Base-by-base conservation (phyloP, 495 filamentous ascomycete species). In the Penicillium longicatenatum region DNA sequence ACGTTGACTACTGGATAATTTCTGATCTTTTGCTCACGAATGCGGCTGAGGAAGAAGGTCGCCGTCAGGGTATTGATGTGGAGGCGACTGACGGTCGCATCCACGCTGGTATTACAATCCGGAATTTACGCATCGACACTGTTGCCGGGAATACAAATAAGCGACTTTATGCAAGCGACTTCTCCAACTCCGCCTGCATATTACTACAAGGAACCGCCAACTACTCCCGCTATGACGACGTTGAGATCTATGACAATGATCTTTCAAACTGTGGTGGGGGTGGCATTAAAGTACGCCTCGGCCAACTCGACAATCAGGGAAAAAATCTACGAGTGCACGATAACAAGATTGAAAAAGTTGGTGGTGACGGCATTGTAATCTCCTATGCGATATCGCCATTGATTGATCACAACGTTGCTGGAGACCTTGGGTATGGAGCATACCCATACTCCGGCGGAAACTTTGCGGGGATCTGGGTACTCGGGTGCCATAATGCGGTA, bases 391-490 rank as follows among this genome's bases (percentile, higher is more conserved):
- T 37, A 24, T 30, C 37, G 7, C 17, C 49, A 6, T 21, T 58
- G 1, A 46, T 58, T 26, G 55, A 58, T n/a, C 19, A 37, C 3
- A 58, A 52, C 17, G 19, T 46, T n/a, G 48, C 48, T 14, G 55
- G 55, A 9, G 52, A 46, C 30, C 55, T 58, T 16, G 55, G 55
- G 8, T 37, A 58, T 21, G 55, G 55, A 20, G 52, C 52, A 48
- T 58, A 58, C 42, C 55, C 55, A 33, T 58, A 39, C 10, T 52
- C 55, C 12, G 55, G 55, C 6, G 55, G 55, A 24, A 58, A 58
- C 19, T 58, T 58, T 17, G 55, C 55, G 7, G 55, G 55, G 0
- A 58, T 58, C 12, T 58, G 55, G 55, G 55, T 58, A 2, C 49
- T 58, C 7, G 55, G 55, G 0, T 58, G 55, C 19, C 22, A 39